Percentiles rank a stretch among this genome's conserved stretches.
These are phyloP conservation scores for Coccomyxa sp. DNA, from an alignment of 139 green algal species.

Conservation along the genomic window DNA sequence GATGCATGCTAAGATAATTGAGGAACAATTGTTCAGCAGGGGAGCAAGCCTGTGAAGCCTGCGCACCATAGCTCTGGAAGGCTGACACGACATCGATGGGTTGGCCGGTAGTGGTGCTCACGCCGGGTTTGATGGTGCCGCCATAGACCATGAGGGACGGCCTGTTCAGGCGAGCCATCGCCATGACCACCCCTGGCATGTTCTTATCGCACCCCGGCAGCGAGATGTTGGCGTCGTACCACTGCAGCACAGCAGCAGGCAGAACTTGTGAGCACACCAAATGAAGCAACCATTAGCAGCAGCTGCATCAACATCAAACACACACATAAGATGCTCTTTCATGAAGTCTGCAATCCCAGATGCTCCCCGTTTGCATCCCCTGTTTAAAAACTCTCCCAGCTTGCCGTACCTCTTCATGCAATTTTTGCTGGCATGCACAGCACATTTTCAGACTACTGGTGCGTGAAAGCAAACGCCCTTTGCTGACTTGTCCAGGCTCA, in stretches of 20 bases:
- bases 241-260: conserved; percentile 24
- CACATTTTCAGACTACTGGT: background rate
- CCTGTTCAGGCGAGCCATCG: conserved; percentile 93
- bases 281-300: too few species aligned
- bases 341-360: too few species aligned
- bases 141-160: conserved; percentile 97
- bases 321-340: background rate
- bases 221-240: conserved; percentile 90
- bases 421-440: too few species aligned
- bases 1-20: too few species aligned
- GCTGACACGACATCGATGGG: conserved; percentile 93
- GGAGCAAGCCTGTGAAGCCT: too few species aligned
- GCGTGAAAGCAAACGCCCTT: background rate
- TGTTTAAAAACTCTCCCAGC: too few species aligned
- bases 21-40: too few species aligned
- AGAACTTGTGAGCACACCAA: too few species aligned
- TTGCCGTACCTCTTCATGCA: too few species aligned
- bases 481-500: background rate
- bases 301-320: background rate
- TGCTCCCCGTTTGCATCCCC: too few species aligned
- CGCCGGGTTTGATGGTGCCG: conserved; percentile 92
- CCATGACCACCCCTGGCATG: conserved; percentile 97
- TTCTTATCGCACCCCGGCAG: conserved; percentile 97
- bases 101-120: conserved; percentile 30
- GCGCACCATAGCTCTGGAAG: conserved; percentile 92